Evolutionary conservation across 805 yeast genomes (phyloP).

Genomic region (Kodamaea kaohsiungensis): DNA sequence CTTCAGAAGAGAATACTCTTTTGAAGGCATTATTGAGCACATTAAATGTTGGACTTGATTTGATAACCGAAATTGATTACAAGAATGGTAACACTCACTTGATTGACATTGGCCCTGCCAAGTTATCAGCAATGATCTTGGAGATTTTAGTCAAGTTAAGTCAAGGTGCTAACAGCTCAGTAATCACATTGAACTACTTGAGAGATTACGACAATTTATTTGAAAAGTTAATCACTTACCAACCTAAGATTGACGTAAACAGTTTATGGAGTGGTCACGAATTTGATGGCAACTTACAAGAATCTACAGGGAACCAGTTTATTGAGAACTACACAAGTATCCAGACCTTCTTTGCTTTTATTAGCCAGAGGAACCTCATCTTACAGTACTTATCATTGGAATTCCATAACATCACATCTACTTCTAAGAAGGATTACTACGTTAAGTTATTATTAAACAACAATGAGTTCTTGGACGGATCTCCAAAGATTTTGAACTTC

Average conservation of each 20-base stretch:
- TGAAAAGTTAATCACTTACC: conserved; percentile 49
- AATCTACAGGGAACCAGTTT: conserved; percentile 29
- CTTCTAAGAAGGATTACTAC: conserved; percentile 54
- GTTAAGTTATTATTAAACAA: conserved; percentile 53
- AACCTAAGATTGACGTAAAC: conserved; percentile 53
- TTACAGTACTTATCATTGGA: conserved; percentile 71
- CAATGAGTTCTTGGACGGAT: conserved; percentile 51
- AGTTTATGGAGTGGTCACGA: conserved; percentile 55
- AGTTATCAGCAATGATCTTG: conserved; percentile 57
- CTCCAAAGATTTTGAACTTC: conserved; percentile 67
- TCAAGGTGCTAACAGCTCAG: conserved; percentile 55
- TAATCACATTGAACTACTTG: conserved; percentile 51
- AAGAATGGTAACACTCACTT: conserved; percentile 28
- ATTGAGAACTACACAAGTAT: conserved; percentile 35
- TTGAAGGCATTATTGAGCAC: conserved; percentile 54
- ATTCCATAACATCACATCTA: conserved; percentile 59
- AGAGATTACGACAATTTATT: conserved; percentile 52
- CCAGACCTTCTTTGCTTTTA: conserved; percentile 61
- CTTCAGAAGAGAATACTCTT: conserved; percentile 52
- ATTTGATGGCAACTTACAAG: conserved; percentile 45
- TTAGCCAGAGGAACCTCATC: conserved; percentile 58
- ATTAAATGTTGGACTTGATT: conserved; percentile 47
- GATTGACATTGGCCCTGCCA: conserved; percentile 56
- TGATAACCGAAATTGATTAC: conserved; percentile 40
- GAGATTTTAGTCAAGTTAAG: conserved; percentile 65